Percentiles rank a stretch among this genome's conserved stretches.
Conservation (phyloP, 2,329 filamentous ascomycete species). For the Simplicillium aogashimaense region DNA sequence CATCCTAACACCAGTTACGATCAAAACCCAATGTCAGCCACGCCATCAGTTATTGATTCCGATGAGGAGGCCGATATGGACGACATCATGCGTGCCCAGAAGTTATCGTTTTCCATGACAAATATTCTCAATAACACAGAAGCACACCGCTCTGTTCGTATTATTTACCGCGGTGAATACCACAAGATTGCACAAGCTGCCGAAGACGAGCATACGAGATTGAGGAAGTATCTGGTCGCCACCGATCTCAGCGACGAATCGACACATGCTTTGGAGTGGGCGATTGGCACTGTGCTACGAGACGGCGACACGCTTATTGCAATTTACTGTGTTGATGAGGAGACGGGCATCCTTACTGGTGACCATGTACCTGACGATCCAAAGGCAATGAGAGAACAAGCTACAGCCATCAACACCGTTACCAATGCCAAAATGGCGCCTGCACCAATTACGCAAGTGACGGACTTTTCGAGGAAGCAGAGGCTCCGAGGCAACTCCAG, state of each 20-base stretch:
- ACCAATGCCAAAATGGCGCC: constrained; percentile 26
- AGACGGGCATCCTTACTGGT: constrained; percentile 48
- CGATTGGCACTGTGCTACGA: constrained; percentile 85
- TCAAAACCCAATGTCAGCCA: constrained; percentile 44
- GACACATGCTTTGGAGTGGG: constrained; percentile 93
- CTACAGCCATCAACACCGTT: constrained; percentile 59
- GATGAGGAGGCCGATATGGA: constrained; percentile 78
- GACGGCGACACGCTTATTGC: constrained; percentile 91
- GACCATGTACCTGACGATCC: constrained; percentile 60
- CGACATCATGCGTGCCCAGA: constrained; percentile 82
- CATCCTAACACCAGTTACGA: constrained; percentile 85
- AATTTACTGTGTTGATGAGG: constrained; percentile 90
- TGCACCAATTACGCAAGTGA: constrained; percentile 20
- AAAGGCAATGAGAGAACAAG: constrained; percentile 67
- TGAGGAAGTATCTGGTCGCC: constrained; percentile 89
- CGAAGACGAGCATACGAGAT: constrained; percentile 65
- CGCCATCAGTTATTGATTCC: constrained; percentile 58
- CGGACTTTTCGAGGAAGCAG: constrained; percentile 20
- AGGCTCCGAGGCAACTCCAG: constrained; percentile 17
- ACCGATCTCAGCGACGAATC: constrained; percentile 92
- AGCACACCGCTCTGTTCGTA: constrained; percentile 73
- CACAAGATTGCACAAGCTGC: constrained; percentile 64
- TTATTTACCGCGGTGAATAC: constrained; percentile 85
- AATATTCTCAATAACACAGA: constrained; percentile 67
- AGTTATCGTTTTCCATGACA: constrained; percentile 71